Evolutionary conservation across 306 rosid species (phyloP).

Genomic region (Abrus precatorius): DNA sequence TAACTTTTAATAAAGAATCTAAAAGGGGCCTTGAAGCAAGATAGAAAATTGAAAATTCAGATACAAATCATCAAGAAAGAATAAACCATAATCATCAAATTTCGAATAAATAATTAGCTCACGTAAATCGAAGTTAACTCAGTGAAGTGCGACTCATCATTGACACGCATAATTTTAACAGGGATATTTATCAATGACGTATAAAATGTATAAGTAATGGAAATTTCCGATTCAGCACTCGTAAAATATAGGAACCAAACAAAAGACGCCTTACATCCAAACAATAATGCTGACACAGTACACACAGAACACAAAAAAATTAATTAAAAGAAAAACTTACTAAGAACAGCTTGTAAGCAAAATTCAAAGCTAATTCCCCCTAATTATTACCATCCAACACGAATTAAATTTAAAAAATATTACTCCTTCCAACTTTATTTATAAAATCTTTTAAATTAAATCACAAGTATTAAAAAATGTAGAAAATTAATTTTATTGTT

Average conservation of each 20-base stretch:
- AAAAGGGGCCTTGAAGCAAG: slow-evolving; percentile 17
- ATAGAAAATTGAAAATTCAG: slow-evolving; percentile 36
- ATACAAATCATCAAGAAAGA: slow-evolving; percentile 18
- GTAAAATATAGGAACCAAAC: neutral
- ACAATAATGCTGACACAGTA: neutral
- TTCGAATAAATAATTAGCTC: slow-evolving; percentile 22
- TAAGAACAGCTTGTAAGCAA: neutral
- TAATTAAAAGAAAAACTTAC: neutral
- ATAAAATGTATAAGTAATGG: neutral
- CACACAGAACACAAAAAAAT: neutral
- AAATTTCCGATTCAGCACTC: neutral
- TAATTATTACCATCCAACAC: neutral
- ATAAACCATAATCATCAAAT: neutral
- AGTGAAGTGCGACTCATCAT: neutral
- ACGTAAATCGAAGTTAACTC: neutral
- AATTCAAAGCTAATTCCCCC: slow-evolving; percentile 39
- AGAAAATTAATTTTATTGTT: too few relatives aligned
- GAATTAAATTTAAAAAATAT: too few relatives aligned
- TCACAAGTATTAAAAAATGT: too few relatives aligned
- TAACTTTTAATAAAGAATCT: slow-evolving; percentile 35
- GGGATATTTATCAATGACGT: neutral
- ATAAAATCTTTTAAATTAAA: too few relatives aligned
- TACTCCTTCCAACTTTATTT: too few relatives aligned
- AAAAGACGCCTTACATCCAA: neutral
- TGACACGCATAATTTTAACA: neutral